Conservation (phyloP, 1,139 yeast genomes). For the Arxiozyma heterogenica region DNA sequence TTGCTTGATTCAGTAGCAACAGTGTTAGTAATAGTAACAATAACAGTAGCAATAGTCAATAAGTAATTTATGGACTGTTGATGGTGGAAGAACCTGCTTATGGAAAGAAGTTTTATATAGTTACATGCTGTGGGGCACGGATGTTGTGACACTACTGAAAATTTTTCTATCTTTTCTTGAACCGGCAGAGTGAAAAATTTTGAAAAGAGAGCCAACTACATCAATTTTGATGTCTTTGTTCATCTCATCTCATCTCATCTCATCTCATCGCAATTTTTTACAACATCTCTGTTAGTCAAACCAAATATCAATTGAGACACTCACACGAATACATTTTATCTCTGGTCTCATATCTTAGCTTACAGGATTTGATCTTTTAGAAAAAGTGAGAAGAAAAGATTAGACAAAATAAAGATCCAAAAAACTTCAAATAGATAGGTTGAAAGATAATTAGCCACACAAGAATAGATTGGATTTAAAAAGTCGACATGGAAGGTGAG, state of each 20-base stretch:
- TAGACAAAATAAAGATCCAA: too few relatives aligned
- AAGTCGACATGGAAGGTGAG: neutral
- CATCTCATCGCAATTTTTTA: neutral
- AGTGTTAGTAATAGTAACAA: too few relatives aligned
- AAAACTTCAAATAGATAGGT: too few relatives aligned
- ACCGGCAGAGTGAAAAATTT: neutral
- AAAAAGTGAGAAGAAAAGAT: too few relatives aligned
- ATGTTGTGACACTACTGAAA: neutral
- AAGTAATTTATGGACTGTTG: neutral
- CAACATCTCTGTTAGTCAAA: neutral
- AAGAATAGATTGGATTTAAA: conserved; percentile 1
- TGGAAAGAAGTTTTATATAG: neutral
- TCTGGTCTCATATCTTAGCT: neutral
- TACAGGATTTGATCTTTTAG: neutral
- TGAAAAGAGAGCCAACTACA: neutral
- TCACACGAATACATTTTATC: too few relatives aligned
- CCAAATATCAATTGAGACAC: neutral
- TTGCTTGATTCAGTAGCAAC: neutral
- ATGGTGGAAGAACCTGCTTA: neutral
- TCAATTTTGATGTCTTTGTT: neutral
- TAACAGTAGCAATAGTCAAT: too few relatives aligned
- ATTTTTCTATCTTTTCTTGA: neutral
- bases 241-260: neutral
- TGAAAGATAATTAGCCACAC: neutral
- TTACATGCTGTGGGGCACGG: neutral